Base-by-base conservation (phyloP, 2,329 filamentous ascomycete genomes). In the Trichoderma oligosporum region DNA sequence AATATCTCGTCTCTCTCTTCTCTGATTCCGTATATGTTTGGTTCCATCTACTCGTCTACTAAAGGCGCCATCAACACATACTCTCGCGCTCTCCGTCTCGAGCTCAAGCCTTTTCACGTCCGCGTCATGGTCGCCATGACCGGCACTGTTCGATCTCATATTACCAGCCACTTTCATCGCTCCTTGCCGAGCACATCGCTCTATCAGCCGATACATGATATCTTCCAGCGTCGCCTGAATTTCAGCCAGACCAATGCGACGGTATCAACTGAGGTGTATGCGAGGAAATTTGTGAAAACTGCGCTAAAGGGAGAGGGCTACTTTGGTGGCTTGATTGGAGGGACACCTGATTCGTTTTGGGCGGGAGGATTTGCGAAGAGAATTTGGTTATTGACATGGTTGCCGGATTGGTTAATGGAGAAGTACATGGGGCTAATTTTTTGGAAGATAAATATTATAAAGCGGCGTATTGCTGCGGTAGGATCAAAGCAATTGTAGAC, bases 91-190 rank as follows among this genome's bases (percentile, higher is more conserved):
- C 70, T 83, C 27, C 78, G 81, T 22, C 68, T 79, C 48, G 81
- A 84, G 62, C 72, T 84, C 38, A 72, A 73, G 42, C 81, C 80
- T 1, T 78, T 82, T 44, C 73, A 74, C 62, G 80, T 83, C 8
- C 77, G 81, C 61, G 81, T 83, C 67, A 82, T 82, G 75, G 75
- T 82, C 16, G 77, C 77, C 64, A 76, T 82, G 71, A 77, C 79
- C 0, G 81, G 81, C 22, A 81, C 79, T 2, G 78, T 83, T 11
- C 69, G 70, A 39, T 79, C 76, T 63, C 77, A 80, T 67, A 81
- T 79, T 52, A 76, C 77, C 5, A 69, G 65, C 61, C 73, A 74
- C 38, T 64, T 65, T 1, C 68, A 74, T 60, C 73, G 76, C 57
- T 58, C 61, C 2, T 70, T 83, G 48, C 79, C 78, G 0, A 59